Percentiles rank a stretch among this genome's conserved stretches.
Evolutionary conservation across 768 basidiomycete species (phyloP).

Genomic region (Rhodocollybia butyracea): DNA sequence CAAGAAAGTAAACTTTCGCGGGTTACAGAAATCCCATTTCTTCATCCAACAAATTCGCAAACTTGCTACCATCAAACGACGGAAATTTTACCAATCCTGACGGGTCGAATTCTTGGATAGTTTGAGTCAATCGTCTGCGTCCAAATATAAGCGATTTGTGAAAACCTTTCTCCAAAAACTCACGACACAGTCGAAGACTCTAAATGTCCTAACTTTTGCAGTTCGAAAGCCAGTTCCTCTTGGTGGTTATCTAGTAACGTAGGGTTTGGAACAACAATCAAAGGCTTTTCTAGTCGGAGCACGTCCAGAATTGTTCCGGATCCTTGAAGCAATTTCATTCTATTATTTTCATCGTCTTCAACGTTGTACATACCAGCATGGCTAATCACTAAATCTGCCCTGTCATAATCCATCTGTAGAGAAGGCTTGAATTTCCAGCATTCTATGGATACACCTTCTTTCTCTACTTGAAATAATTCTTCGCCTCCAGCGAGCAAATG

Average conservation of each 20-base stretch:
- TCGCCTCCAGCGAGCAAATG: conserved; percentile 26
- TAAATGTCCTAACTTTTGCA: conserved; percentile 58
- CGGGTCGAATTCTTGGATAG: conserved; percentile 46
- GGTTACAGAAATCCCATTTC: conserved; percentile 76
- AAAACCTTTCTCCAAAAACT: conserved; percentile 22
- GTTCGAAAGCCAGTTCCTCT: conserved; percentile 74
- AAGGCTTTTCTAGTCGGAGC: conserved; percentile 64
- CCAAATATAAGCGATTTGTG: neutral
- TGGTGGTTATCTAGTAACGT: conserved; percentile 93
- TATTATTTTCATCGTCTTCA: conserved; percentile 4
- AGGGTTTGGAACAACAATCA: conserved; percentile 89
- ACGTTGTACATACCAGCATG: conserved; percentile 71
- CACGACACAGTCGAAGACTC: conserved; percentile 56
- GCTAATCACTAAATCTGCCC: conserved; percentile 80
- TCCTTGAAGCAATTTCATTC: conserved; percentile 42
- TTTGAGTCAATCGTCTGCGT: conserved; percentile 51
- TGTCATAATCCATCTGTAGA: conserved; percentile 59
- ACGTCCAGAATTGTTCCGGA: conserved; percentile 94
- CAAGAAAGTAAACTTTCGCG: conserved; percentile 10
- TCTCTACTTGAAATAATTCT: conserved; percentile 20
- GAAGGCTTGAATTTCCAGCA: conserved; percentile 75
- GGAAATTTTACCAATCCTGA: conserved; percentile 56
- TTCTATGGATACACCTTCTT: conserved; percentile 51
- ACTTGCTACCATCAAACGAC: conserved; percentile 62
- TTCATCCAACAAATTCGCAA: conserved; percentile 66